Conservation (phyloP, 352 stramenopile species). For the Hyaloperonospora brassicae region DNA sequence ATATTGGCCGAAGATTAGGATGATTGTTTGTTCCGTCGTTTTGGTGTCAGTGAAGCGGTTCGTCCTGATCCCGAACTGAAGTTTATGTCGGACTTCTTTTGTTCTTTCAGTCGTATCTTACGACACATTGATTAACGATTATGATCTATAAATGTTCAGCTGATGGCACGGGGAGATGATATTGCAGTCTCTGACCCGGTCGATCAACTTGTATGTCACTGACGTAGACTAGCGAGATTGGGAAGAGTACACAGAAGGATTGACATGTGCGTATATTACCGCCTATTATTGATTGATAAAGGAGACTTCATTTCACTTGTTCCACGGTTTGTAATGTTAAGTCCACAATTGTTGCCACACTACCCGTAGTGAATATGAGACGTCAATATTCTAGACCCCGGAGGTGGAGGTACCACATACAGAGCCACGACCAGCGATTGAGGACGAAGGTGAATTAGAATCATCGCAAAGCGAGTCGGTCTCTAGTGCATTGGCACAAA, state of each 20-base stretch:
- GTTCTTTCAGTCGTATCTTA: background rate
- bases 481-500: no score
- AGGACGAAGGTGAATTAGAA: no score
- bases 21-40: slow-evolving; percentile 4
- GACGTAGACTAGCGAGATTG: slow-evolving; percentile 4
- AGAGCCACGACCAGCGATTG: no score
- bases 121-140: background rate
- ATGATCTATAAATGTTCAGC: slow-evolving; percentile 1
- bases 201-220: background rate
- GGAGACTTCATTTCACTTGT: slow-evolving; percentile 4
- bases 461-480: no score
- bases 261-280: slow-evolving; percentile 4
- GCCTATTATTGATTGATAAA: background rate
- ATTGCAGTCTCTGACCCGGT: no score
- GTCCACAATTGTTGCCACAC: slow-evolving; percentile 3
- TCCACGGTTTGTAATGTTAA: slow-evolving; percentile 5
- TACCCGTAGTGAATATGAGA: background rate
- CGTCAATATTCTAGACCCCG: no score
- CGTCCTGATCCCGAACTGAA: slow-evolving; percentile 3
- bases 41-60: slow-evolving; percentile 7
- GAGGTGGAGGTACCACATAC: no score
- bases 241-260: slow-evolving; percentile 8
- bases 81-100: slow-evolving; percentile 1
- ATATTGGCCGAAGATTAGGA: no score
- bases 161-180: background rate